These are phyloP conservation scores for Nemania sp. DNA, from an alignment of 2,329 filamentous ascomycete species.

Conservation along the genomic window DNA sequence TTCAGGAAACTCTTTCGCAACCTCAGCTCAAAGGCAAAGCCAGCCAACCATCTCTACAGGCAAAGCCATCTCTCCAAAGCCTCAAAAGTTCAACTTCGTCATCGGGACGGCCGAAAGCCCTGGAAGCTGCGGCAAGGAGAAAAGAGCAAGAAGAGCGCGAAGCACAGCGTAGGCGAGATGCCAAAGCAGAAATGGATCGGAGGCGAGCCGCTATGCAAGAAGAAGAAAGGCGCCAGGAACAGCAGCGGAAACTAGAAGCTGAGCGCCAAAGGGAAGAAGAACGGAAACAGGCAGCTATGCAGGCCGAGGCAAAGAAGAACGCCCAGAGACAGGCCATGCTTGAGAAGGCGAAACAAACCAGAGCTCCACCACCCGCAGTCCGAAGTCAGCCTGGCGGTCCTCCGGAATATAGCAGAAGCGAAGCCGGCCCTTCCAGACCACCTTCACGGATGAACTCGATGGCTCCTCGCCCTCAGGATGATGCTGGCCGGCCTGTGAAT, in stretches of 20 bases:
- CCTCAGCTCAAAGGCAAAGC: constrained; percentile 70
- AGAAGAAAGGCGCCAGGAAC: constrained; percentile 71
- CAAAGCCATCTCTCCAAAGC: constrained; percentile 66
- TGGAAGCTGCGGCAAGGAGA: constrained; percentile 82
- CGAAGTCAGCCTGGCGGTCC: constrained; percentile 66
- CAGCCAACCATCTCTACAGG: constrained; percentile 74
- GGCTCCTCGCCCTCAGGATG: constrained; percentile 66
- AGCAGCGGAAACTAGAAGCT: constrained; percentile 69
- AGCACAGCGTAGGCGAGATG: constrained; percentile 80
- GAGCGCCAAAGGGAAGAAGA: constrained; percentile 73
- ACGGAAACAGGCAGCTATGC: constrained; percentile 63
- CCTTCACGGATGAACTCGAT: constrained; percentile 70
- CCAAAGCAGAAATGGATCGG: constrained; percentile 83
- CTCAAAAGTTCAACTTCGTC: constrained; percentile 75
- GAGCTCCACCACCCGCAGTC: constrained; percentile 70
- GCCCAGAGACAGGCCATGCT: constrained; percentile 72
- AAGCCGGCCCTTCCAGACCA: constrained; percentile 57
- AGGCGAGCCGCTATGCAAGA: constrained; percentile 76
- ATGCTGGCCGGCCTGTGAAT: constrained; percentile 70
- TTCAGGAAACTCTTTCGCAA: constrained; percentile 67
- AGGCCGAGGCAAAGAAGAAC: constrained; percentile 74
- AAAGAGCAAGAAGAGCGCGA: constrained; percentile 88
- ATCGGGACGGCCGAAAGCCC: constrained; percentile 74
- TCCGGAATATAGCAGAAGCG: constrained; percentile 59
- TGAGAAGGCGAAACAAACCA: constrained; percentile 73